Conservation (phyloP, 2,329 filamentous ascomycete genomes). For the Ambrosiella cleistominuta region DNA sequence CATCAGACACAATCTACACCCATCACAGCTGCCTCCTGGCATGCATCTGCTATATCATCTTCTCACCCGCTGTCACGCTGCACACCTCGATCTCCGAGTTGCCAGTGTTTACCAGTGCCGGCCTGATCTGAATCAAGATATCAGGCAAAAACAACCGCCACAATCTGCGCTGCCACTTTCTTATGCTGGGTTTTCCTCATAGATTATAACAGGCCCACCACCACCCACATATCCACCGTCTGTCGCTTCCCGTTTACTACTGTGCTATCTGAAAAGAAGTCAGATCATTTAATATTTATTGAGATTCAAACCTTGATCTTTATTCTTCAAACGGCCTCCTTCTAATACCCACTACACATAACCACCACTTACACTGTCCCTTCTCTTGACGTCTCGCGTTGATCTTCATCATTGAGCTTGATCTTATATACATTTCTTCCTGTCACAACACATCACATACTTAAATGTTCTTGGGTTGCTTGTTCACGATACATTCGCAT, state of each 20-base stretch:
- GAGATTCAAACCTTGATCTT: background rate
- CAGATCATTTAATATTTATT: background rate
- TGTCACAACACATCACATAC: background rate
- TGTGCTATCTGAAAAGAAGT: background rate
- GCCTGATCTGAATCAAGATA: background rate
- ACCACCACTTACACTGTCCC: no score
- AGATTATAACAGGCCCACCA: background rate
- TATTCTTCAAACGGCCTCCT: background rate
- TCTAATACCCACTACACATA: no score
- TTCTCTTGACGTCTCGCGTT: no score
- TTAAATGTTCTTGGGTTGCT: constrained; percentile 2
- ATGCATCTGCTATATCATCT: background rate
- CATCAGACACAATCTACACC: background rate
- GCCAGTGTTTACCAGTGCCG: background rate
- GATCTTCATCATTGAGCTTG: background rate
- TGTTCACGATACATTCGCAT: constrained; percentile 3
- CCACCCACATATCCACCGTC: background rate
- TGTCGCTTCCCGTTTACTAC: constrained; percentile 1
- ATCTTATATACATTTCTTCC: no score
- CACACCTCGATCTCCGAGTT: background rate
- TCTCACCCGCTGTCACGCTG: background rate
- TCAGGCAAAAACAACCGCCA: constrained; percentile 1
- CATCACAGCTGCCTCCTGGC: background rate
- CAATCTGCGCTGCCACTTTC: background rate
- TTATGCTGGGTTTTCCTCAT: background rate